Base-by-base conservation (phyloP, 257 asterid genomes). In the Nicotiana obtusifolia region DNA sequence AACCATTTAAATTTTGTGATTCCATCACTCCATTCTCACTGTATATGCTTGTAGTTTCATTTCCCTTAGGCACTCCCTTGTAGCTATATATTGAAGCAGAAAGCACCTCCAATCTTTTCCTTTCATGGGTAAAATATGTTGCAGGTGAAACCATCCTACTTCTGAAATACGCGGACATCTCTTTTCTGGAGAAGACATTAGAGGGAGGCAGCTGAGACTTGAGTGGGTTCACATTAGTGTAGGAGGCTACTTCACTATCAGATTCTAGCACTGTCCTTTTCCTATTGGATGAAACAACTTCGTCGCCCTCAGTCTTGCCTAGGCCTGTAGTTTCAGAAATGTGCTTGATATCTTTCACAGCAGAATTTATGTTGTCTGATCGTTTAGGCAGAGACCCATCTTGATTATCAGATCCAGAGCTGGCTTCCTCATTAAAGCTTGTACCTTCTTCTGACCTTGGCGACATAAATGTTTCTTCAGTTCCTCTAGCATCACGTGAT, bases 191-290 rank as follows among this genome's bases (percentile, higher is more conserved):
- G 91, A 96, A 91, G 84, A 94, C 79, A 81, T 92, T 91, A 64
- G 78, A 56, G 85, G 98, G 98, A 82, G 98, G 99, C 77, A 90
- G 80, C 84, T 96, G 98, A 83, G 94, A 93, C 84, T 91, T 86
- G 82, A 96, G 84, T 75, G 98, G 97, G 56, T 91, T 91, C 86
- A 91, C 91, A 85, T 90, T 87, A 68, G 16, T 53, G 75, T 82
- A 61, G 69, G 92, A 85, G 76, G 84, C 89, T 62, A 20, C 86
- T 61, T 71, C 84, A 81, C 83, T 78, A 28, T 89, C 86, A 76
- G 71, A 78, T 68, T 76, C 78, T 30, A 78, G 28, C 54, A 67
- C 77, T 75, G 82, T 69, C 28, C 80, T 80, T 64, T 87, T 86
- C 57, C 31, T 89, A 56, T 86, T 69, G 35, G 75, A 54, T 60